Conservation (phyloP, 306 rosid genomes). For the Rosa rugosa region DNA sequence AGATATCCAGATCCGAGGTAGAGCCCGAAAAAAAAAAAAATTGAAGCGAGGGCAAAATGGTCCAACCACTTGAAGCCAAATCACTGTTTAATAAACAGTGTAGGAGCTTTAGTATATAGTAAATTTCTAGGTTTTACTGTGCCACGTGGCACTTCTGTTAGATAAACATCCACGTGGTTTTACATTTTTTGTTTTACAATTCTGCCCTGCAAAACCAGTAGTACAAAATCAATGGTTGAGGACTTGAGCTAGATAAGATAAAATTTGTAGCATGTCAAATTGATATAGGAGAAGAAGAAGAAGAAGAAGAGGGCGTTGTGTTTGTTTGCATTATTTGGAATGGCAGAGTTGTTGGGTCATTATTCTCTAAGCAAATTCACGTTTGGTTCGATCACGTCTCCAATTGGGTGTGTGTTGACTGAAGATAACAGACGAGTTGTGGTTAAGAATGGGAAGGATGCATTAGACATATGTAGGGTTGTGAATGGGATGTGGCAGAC, state of each 20-base stretch:
- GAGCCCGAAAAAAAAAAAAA: too few relatives aligned
- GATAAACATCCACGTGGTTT: background rate
- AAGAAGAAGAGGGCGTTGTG: background rate
- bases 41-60: too few relatives aligned
- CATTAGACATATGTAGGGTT: constrained; percentile 64
- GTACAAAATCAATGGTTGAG: constrained; percentile 24
- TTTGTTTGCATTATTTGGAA: constrained; percentile 12
- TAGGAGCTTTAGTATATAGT: too few relatives aligned
- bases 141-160: background rate
- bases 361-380: constrained; percentile 37
- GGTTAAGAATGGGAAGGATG: constrained; percentile 62
- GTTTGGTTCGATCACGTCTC: constrained; percentile 22
- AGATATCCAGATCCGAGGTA: too few relatives aligned
- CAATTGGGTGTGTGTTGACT: constrained; percentile 43
- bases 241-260: background rate
- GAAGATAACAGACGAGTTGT: constrained; percentile 36
- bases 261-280: too few relatives aligned
- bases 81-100: too few relatives aligned
- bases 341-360: constrained; percentile 50
- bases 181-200: background rate
- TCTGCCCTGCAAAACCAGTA: background rate
- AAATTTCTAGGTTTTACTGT: background rate
- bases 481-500: constrained; percentile 95
- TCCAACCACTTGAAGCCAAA: too few relatives aligned
- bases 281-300: background rate